These are phyloP conservation scores for Casaregolazyma lundiana DNA, from an alignment of 1,139 yeast genomes.

Conservation along the genomic window DNA sequence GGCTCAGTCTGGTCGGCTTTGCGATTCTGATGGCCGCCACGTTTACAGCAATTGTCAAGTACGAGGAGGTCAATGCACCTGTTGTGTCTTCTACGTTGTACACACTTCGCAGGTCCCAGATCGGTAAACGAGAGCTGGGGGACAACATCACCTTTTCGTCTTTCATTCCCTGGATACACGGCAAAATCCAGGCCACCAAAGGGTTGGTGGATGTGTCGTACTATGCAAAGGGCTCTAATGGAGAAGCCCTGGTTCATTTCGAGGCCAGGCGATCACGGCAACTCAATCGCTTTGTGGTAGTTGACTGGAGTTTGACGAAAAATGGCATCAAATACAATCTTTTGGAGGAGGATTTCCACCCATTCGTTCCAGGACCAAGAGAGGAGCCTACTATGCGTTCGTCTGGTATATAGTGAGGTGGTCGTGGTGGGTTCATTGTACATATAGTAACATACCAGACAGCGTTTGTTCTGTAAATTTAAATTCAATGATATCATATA, in stretches of 20 bases:
- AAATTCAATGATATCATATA: constrained; percentile 1
- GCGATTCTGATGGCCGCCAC: constrained; percentile 60
- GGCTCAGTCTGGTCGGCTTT: constrained; percentile 55
- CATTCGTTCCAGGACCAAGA: constrained; percentile 32
- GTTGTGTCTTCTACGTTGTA: constrained; percentile 83
- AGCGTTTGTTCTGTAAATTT: neutral
- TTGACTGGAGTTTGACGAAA: constrained; percentile 35
- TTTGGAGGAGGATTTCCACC: constrained; percentile 35
- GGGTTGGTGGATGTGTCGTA: constrained; percentile 75
- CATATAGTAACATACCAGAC: constrained; percentile 2
- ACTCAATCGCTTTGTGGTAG: constrained; percentile 29
- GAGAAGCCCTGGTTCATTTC: constrained; percentile 34
- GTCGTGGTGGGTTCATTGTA: constrained; percentile 7
- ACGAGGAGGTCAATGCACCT: constrained; percentile 87
- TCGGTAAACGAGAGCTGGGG: constrained; percentile 65
- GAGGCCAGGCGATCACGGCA: constrained; percentile 30
- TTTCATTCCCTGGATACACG: constrained; percentile 85
- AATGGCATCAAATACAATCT: constrained; percentile 28
- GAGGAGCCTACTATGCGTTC: constrained; percentile 29
- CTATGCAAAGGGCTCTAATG: constrained; percentile 55
- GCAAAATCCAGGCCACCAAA: constrained; percentile 74
- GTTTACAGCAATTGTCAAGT: constrained; percentile 74
- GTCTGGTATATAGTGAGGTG: neutral
- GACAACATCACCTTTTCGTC: constrained; percentile 64
- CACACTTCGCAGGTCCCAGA: constrained; percentile 71